Conservation (phyloP, 495 filamentous ascomycete genomes). For the Aspergillus cavernicola region DNA sequence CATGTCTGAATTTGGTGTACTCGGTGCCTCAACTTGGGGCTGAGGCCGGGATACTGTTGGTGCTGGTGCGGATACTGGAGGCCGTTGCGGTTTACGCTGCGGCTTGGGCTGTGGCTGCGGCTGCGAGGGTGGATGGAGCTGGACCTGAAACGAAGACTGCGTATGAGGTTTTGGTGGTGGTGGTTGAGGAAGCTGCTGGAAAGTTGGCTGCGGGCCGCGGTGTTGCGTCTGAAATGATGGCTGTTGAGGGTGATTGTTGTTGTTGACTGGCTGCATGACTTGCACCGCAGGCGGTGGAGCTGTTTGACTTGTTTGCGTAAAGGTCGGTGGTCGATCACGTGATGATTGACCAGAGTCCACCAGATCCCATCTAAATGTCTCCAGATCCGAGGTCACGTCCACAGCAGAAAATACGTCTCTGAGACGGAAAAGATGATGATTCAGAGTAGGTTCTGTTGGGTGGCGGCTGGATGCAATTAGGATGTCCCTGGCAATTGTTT, state of each 20-base stretch:
- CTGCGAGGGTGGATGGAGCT: background rate
- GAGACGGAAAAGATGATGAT: slow-evolving; percentile 54
- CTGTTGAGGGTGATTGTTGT: background rate
- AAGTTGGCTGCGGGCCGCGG: background rate
- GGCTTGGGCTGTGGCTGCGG: background rate
- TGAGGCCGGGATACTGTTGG: background rate
- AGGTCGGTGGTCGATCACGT: slow-evolving; percentile 10
- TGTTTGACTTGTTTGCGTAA: background rate
- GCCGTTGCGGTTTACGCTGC: background rate
- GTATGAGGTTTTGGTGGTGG: background rate
- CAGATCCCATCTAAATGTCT: slow-evolving; percentile 66
- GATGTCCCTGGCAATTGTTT: slow-evolving; percentile 64
- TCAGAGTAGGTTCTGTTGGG: slow-evolving; percentile 53
- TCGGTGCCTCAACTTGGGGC: background rate
- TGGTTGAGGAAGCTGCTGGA: background rate
- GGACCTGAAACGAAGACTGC: background rate
- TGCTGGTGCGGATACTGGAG: background rate
- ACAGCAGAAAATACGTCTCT: slow-evolving; percentile 39
- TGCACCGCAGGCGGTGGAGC: slow-evolving; percentile 5
- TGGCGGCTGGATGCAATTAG: slow-evolving; percentile 58
- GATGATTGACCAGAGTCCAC: slow-evolving; percentile 42
- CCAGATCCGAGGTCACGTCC: slow-evolving; percentile 47
- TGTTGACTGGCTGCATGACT: slow-evolving; percentile 2
- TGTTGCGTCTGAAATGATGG: background rate
- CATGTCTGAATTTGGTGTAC: slow-evolving; percentile 8